Conservation (phyloP, 495 filamentous ascomycete species). For the Aspergillus olivimuriae region DNA sequence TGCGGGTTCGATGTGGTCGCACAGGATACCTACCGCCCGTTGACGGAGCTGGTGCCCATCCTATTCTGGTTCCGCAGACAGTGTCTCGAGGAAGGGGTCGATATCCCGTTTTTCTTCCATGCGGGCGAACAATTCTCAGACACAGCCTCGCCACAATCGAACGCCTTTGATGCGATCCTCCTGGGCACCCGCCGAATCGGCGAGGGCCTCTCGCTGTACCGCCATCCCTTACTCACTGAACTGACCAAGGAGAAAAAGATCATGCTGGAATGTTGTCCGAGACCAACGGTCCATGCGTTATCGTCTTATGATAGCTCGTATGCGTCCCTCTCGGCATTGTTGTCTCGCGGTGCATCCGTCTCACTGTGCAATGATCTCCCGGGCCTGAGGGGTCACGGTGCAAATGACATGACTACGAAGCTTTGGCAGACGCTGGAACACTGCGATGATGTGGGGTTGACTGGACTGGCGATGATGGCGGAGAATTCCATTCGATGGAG, state of each 20-base stretch:
- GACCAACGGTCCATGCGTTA: slow-evolving; percentile 70
- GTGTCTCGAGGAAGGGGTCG: slow-evolving; percentile 68
- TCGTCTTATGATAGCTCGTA: slow-evolving; percentile 69
- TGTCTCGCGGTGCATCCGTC: slow-evolving; percentile 66
- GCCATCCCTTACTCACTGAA: slow-evolving; percentile 83
- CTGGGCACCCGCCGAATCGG: slow-evolving; percentile 85
- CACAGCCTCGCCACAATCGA: slow-evolving; percentile 68
- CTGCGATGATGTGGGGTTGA: slow-evolving; percentile 74
- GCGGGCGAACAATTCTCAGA: slow-evolving; percentile 81
- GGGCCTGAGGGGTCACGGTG: slow-evolving; percentile 70
- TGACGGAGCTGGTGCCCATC: slow-evolving; percentile 71
- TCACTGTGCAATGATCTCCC: slow-evolving; percentile 83
- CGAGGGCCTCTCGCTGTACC: slow-evolving; percentile 80
- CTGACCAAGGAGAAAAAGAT: slow-evolving; percentile 84
- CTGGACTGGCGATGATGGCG: slow-evolving; percentile 66
- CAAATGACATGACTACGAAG: slow-evolving; percentile 73
- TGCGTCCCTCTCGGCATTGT: slow-evolving; percentile 75
- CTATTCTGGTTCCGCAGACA: slow-evolving; percentile 89
- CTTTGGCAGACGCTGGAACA: slow-evolving; percentile 90
- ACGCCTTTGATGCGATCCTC: slow-evolving; percentile 85
- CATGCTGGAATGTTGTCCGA: slow-evolving; percentile 79
- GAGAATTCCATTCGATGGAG: slow-evolving; percentile 92
- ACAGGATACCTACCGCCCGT: slow-evolving; percentile 68
- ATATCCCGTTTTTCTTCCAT: slow-evolving; percentile 95
- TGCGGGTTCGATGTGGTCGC: slow-evolving; percentile 86